Base-by-base conservation (phyloP, 192 early-diverging fungal species). In the Phycomyces blakesleeanus region DNA sequence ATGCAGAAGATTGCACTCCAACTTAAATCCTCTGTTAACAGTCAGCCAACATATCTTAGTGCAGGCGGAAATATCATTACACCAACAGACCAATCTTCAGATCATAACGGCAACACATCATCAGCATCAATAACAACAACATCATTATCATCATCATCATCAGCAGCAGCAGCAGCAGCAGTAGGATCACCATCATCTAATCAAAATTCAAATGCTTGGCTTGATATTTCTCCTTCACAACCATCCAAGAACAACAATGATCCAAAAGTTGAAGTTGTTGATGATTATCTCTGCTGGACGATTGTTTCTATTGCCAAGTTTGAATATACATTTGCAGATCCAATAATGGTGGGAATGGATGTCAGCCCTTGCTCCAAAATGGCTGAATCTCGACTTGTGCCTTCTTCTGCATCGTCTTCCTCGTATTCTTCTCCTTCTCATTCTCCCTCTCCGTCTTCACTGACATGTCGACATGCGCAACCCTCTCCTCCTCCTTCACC, bases 251-350 rank as follows among this genome's bases (percentile, higher is more conserved):
- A n/a, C n/a, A n/a, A n/a, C 34, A 25, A n/a, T n/a, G 59, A 61
- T 21, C 6, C 37, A 7, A 51, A 29, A 1, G 16, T 69, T 34
- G 72, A 77, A 57, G 78, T 79, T 64, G 78, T 89, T 14, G 89
- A 90, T 69, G 90, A 92, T 61, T 87, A 85, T 65, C 75, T 92
- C 51, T 92, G 90, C 78, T 92, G 90, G 90, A 92, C 90, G 3
- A 90, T 92, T 54, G 90, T 92, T 55, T 87, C 87, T 40, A 88
- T 92, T 65, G 79, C 85, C 54, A 82, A 77, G 59, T 87, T 75
- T 66, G 67, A 69, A 69, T 69, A 69, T 21, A 61, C 26, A 0
- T 60, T 49, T 25, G 54, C 22, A 24, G 54, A 26, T 12, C 59
- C 59, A 4, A 3, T 37, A 7, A 7, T 5, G 29, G 3, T 7